phyloP scores from a whole-genome alignment of 2,329 filamentous ascomycete genomes.

The Madurella fahalii region DNA sequence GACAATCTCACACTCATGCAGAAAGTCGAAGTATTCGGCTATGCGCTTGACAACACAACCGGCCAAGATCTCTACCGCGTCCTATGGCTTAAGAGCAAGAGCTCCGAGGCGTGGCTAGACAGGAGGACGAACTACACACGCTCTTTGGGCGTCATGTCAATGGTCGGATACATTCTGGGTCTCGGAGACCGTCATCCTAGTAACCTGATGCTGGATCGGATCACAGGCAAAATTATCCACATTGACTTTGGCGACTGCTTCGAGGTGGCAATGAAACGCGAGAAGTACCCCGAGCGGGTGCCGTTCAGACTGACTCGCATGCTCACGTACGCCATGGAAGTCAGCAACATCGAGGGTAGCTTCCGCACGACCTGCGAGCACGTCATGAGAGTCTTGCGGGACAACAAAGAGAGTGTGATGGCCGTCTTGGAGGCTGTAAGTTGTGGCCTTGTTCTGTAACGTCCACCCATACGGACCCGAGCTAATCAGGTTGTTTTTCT shows the following conservation, averaged over 20 bases:
- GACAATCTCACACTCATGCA: conserved; percentile 99
- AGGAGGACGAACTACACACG: conserved; percentile 98
- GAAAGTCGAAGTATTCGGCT: conserved; percentile 99
- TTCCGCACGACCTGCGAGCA: conserved; percentile 98
- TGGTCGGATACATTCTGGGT: conserved; percentile 99
- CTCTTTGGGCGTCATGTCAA: conserved; percentile 98
- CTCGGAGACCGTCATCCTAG: conserved; percentile 95
- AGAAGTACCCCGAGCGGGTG: conserved; percentile 96
- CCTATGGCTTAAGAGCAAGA: conserved; percentile 98
- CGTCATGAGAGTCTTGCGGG: conserved; percentile 92
- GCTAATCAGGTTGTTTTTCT: conserved; percentile 11
- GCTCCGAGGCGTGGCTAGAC: conserved; percentile 95
- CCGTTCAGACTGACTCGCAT: conserved; percentile 97
- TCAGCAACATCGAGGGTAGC: conserved; percentile 98
- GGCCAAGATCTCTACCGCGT: conserved; percentile 98
- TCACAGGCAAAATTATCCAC: conserved; percentile 95
- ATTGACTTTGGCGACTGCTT: conserved; percentile 99
- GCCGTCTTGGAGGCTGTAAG: conserved; percentile 94
- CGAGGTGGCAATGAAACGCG: conserved; percentile 98
- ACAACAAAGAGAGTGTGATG: conserved; percentile 98
- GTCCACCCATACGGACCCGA: not conserved
- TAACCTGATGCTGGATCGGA: conserved; percentile 93
- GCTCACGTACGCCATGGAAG: conserved; percentile 99
- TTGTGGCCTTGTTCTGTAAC: conserved; percentile 27
- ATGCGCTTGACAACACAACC: conserved; percentile 97